Base-by-base conservation (phyloP, 176 grass and related monocot genomes). In the Neostapfia colusana region DNA sequence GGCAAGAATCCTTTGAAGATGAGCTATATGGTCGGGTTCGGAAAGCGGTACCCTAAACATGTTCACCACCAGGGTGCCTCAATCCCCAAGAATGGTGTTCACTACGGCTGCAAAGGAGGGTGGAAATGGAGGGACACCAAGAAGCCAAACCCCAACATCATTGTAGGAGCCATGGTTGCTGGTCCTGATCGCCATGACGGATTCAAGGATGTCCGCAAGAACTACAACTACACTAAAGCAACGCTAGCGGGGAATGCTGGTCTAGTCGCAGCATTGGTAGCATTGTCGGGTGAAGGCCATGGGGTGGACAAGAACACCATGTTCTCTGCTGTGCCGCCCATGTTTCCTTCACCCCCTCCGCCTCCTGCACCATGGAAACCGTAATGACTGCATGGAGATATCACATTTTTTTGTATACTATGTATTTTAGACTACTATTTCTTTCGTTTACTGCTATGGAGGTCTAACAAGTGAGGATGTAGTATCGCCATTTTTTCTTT, bases 51-150 rank as follows among this genome's bases (percentile, higher is more conserved):
- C 60, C 94, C 94, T 27, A 93, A 93, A 85, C 89, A 74, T 72
- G 94, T 93, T 69, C 91, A 97, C 85, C 94, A 97, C 39, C 91
- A 89, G n/a, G 94, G 86, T 27, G 91, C 91, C 15, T 97, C 94
- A 2, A 97, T 97, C 57, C 91, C 91, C 7, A 93, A 97, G 84
- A 91, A 92, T 1, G 84, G 89, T 44, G 86, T 89, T n/a, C 85
- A 88, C 49, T 91, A 85, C 27, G 90, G 83, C 8, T 97, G 94
- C 84, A 91, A 87, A 88, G 91, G 86, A 65, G 89, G 94, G 7
- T 93, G 91, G 94, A 91, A 88, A 34, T 97, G 91, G 94, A 84
- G 94, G 77, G 84, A 93, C 27, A 91, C 79, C 58, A 92, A 88
- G 77, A 97, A 93, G 9, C 82, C 88, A 72, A 97, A 97, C 65